Conservation (phyloP, 139 green algal genomes). For the Yamagishiella unicocca region DNA sequence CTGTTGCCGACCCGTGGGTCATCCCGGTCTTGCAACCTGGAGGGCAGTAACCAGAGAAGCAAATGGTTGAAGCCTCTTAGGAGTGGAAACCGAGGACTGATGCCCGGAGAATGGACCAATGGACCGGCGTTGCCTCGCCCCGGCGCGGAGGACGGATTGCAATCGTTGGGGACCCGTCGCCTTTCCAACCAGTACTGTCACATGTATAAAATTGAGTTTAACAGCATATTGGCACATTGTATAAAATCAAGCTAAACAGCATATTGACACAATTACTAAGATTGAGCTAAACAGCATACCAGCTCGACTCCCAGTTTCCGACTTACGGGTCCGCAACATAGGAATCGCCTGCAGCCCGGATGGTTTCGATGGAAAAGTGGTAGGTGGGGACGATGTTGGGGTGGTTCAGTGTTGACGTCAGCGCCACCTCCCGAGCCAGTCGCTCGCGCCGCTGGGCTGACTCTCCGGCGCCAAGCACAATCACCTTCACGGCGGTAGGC, state of each 20-base stretch:
- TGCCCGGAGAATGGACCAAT: not conserved
- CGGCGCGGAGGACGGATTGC: too few relatives aligned
- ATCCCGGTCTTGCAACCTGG: not conserved
- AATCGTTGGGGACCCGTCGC: too few relatives aligned
- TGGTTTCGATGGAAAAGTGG: not conserved
- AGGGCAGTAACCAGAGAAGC: not conserved
- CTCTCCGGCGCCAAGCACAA: not conserved
- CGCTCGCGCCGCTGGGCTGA: not conserved
- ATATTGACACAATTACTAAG: not conserved
- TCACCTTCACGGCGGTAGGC: conserved; percentile 2
- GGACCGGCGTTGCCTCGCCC: too few relatives aligned
- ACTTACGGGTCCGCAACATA: not conserved
- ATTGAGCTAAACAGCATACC: not conserved
- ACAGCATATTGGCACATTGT: not conserved
- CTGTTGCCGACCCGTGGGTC: not conserved
- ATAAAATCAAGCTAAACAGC: not conserved
- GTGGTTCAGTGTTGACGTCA: not conserved
- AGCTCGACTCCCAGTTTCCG: not conserved
- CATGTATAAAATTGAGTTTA: not conserved
- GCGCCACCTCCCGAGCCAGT: conserved; percentile 13
- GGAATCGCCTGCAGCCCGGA: not conserved
- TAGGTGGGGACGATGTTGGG: not conserved
- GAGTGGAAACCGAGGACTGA: not conserved
- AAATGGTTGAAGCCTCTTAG: not conserved
- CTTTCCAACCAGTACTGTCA: not conserved